Percentiles rank a stretch among this genome's conserved stretches.
phyloP scores from a whole-genome alignment of 257 asterid species.

The Jasminum sambac region DNA sequence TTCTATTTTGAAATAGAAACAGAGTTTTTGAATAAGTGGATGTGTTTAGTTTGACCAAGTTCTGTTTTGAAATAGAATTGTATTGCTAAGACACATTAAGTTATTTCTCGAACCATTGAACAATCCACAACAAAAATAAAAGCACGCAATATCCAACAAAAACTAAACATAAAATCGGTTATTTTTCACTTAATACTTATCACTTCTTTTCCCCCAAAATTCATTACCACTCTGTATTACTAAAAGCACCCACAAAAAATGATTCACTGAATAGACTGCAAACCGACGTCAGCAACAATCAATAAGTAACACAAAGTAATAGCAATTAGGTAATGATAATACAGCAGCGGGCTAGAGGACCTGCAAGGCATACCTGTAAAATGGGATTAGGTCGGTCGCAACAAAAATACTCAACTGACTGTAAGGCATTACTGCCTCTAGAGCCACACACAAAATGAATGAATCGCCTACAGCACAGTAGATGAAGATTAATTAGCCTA shows the following conservation, averaged over 20 bases:
- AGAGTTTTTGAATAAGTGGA: no score
- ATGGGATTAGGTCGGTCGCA: conserved; percentile 94
- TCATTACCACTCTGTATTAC: neutral
- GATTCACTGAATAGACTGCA: no score
- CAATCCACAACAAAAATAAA: no score
- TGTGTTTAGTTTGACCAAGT: no score
- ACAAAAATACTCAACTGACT: conserved; percentile 70
- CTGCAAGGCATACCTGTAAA: conserved; percentile 55
- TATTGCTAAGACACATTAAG: no score
- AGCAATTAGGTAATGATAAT: neutral
- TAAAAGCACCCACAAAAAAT: neutral
- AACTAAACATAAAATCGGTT: neutral
- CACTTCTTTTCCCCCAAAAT: no score
- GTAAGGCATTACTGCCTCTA: conserved; percentile 61
- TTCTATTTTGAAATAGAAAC: no score
- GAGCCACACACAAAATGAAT: conserved; percentile 64
- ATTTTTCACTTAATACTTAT: neutral
- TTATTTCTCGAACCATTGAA: no score
- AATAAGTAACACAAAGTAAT: neutral
- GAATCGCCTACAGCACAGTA: conserved; percentile 88
- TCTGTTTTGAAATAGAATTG: no score
- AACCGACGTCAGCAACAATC: no score
- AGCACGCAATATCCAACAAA: no score
- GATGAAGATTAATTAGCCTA: neutral
- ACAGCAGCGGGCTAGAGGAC: neutral